phyloP scores from a whole-genome alignment of 2,329 filamentous ascomycete species.

The Ascochyta rabiei region DNA sequence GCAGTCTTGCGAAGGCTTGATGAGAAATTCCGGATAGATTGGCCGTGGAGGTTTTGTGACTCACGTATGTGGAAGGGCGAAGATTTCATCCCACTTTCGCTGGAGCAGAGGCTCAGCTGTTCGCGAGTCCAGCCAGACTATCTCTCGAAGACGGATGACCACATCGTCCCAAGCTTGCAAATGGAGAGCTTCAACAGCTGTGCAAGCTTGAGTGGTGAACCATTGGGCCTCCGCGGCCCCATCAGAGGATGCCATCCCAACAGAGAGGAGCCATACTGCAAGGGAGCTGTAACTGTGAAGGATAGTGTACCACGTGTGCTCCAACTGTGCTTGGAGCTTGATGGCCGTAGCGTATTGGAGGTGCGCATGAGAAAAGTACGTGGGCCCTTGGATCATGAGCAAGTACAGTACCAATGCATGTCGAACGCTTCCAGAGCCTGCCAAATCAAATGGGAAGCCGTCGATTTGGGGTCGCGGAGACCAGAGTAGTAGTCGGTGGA shows the following conservation, averaged over 20 bases:
- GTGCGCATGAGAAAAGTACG: constrained; percentile 60
- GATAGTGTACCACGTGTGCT: constrained; percentile 3
- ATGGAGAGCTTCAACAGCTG: neutral
- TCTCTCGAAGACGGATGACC: neutral
- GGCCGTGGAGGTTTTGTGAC: neutral
- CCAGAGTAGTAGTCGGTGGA: constrained; percentile 57
- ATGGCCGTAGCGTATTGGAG: constrained; percentile 22
- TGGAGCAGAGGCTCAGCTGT: constrained; percentile 6
- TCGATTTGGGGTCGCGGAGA: constrained; percentile 17
- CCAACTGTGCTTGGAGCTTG: constrained; percentile 20
- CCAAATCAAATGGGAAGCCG: constrained; percentile 16
- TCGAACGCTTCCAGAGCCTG: constrained; percentile 46
- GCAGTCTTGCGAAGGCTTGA: too few species aligned
- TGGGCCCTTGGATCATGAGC: constrained; percentile 61
- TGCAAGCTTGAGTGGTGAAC: constrained; percentile 16
- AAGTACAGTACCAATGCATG: constrained; percentile 58
- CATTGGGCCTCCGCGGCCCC: constrained; percentile 18
- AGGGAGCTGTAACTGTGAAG: constrained; percentile 9
- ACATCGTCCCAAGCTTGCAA: constrained; percentile 13
- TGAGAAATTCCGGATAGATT: too few species aligned
- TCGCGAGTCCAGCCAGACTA: constrained; percentile 21
- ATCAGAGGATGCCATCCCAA: constrained; percentile 23
- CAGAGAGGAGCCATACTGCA: constrained; percentile 22
- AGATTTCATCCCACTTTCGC: constrained; percentile 18
- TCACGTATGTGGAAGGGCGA: neutral